Evolutionary conservation across 192 early-diverging fungal genomes (phyloP), one percentile per base, ranked within the genome.

Genomic region (Chytriomyces sp.): DNA sequence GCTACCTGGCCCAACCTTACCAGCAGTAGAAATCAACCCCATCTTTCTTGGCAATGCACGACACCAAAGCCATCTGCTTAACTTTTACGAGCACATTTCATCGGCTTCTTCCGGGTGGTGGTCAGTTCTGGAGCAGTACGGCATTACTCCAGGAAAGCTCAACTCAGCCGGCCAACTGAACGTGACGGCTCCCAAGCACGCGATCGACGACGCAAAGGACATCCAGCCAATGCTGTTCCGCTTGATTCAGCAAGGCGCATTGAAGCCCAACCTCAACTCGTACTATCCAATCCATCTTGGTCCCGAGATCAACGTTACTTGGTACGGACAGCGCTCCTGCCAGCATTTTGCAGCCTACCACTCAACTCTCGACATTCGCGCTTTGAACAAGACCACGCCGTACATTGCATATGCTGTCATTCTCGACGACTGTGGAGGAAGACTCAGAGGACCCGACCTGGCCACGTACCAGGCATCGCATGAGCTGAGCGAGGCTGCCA

Each of bases 201-300:
- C 57, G 18, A 23, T 23, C 18, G 57, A 60, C 57, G 64, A 64
- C 7, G 26, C 26, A 26, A 64, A 13, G 18, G 64, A 64, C 64
- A 23, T 64, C 24, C 64, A 23, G 64, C 64, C 64, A 13, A 13
- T 43, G 18, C 64, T 43, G 16, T 43, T 28, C 20, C 13, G 24
- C 2, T 26, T 64, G 16, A 64, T 43, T 26, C 11, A 64, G 20
- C 16, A 26, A 16, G 64, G 64, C 64, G 26, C 16, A 26, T 43
- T 64, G 64, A 16, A 43, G 26, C 64, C 35, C 48, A 28, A 61
- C 67, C 75, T 63, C 63, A 85, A 84, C 72, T 78, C 82, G 61
- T 5, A 44, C 20, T 57, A 57, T 20, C 53, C 53, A 13, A 57
- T 57, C 53, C 53, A 57, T 20, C 20, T 57, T 3, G 53, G 16